Base-by-base conservation (phyloP, 2,329 filamentous ascomycete species). In the Diaporthe vaccinii region DNA sequence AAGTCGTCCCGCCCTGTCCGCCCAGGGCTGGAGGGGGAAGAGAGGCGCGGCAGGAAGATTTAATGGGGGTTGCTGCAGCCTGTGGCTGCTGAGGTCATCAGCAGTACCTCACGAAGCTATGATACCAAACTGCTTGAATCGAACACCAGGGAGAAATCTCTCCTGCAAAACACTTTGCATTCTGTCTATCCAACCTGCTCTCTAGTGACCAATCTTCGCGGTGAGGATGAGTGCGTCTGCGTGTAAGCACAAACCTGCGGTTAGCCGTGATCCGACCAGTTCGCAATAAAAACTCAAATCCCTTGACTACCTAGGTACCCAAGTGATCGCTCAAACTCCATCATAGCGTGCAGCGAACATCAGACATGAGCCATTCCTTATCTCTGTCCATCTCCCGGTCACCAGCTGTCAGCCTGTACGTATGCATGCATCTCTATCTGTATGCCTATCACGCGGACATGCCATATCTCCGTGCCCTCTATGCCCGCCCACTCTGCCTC, bases 91-190 rank as follows among this genome's bases (percentile, higher is more conserved):
- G 67, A 62, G 75, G 72, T 72, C 53, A 41, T 58, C 58, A 75
- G 72, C 75, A 76, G 72, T 69, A 69, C 72, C 72, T 72, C 68
- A 72, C 72, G 65, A 75, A 72, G 59, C 53, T 61, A 76, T 74
- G 75, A 74, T 76, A 74, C 75, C 75, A 76, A 74, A 72, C 58
- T 55, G 71, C 67, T 65, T 34, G 57, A 70, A 68, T 70, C 36
- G 67, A 67, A 72, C 17, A 46, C 12, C 59, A 31, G 25, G 57
- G 34, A 75, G 39, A 44, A 39, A 44, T 12, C n/a, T 39, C 51
- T 57, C 36, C 51, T 65, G 36, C 73, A 55, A 61, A 44, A 41
- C 31, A 49, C 14, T n/a, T 3, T 15, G 8, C 46, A 17, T 51
- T 36, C 31, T 58, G 20, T 51, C 31, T 44, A 44, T 57, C 20